Percentiles rank a stretch among this genome's conserved stretches.
Conservation (phyloP, 352 stramenopile genomes). For the Phytophthora vignae region DNA sequence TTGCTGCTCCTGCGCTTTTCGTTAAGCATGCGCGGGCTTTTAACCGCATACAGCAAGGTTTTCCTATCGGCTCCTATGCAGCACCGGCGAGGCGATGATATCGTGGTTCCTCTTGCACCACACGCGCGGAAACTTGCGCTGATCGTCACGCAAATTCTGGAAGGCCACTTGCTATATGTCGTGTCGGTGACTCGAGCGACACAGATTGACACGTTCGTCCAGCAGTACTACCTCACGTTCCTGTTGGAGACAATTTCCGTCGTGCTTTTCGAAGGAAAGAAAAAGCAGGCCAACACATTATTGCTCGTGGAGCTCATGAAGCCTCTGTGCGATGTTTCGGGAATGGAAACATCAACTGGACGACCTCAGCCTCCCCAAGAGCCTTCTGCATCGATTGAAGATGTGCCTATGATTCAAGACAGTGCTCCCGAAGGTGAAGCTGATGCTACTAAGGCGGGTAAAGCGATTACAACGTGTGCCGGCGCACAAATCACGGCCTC, state of each 20-base stretch:
- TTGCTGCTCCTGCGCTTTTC: constrained; percentile 83
- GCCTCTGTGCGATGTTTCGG: constrained; percentile 32
- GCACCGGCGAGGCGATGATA: constrained; percentile 75
- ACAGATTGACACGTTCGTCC: constrained; percentile 66
- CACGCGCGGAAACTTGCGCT: constrained; percentile 64
- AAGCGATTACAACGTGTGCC: constrained; percentile 39
- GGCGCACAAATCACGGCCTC: constrained; percentile 42
- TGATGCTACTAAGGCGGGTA: constrained; percentile 9
- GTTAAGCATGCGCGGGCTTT: constrained; percentile 69
- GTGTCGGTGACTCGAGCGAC: constrained; percentile 45
- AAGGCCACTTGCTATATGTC: constrained; percentile 63
- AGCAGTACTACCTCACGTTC: constrained; percentile 83
- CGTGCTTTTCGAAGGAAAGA: constrained; percentile 80
- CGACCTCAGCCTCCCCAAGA: background rate
- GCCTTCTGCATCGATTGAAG: constrained; percentile 24
- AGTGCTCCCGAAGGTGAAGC: constrained; percentile 14
- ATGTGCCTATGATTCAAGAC: constrained; percentile 42
- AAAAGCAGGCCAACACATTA: constrained; percentile 79
- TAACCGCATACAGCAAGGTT: constrained; percentile 71
- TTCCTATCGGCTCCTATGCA: constrained; percentile 70
- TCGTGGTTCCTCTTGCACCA: constrained; percentile 55
- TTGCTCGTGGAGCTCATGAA: constrained; percentile 74
- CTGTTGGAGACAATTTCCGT: constrained; percentile 81
- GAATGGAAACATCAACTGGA: constrained; percentile 21
- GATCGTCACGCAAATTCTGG: constrained; percentile 54